Evolutionary conservation across 2,329 filamentous ascomycete genomes (phyloP).

Genomic region (Sclerotinia nivalis): DNA sequence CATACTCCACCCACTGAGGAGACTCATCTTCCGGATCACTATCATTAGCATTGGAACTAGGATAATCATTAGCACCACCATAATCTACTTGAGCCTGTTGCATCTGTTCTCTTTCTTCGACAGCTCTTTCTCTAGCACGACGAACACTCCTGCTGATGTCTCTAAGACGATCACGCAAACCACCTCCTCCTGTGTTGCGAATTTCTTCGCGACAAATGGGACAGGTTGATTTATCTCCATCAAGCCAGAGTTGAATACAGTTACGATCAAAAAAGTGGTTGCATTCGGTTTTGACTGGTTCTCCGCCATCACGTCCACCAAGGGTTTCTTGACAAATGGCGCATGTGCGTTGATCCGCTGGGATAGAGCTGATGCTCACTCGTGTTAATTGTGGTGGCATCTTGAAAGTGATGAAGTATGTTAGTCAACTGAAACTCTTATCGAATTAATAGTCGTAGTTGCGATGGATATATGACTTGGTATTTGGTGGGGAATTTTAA

Average conservation of each 20-base stretch:
- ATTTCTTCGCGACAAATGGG: slow-evolving; percentile 1
- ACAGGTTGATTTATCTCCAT: not conserved
- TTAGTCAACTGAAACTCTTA: not conserved
- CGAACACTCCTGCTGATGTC: not conserved
- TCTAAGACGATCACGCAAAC: not conserved
- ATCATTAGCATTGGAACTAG: too few relatives aligned
- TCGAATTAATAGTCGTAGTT: not conserved
- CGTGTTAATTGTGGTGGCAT: not conserved
- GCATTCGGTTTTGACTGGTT: not conserved
- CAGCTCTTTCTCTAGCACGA: not conserved
- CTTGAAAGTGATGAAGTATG: not conserved
- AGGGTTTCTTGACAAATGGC: slow-evolving; percentile 2
- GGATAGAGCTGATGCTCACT: not conserved
- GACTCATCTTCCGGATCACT: not conserved
- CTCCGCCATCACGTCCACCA: not conserved
- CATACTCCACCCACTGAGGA: not conserved
- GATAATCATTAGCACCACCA: not conserved
- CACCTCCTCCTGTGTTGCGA: not conserved
- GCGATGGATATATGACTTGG: not conserved
- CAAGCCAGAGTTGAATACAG: not conserved
- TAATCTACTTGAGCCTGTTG: not conserved
- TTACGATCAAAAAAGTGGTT: slow-evolving; percentile 1
- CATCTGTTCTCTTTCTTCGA: slow-evolving; percentile 2
- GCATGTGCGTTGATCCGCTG: slow-evolving; percentile 2
- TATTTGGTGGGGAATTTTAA: too few relatives aligned